Conservation (phyloP, 495 filamentous ascomycete genomes). For the Aspergillus wentii region DNA sequence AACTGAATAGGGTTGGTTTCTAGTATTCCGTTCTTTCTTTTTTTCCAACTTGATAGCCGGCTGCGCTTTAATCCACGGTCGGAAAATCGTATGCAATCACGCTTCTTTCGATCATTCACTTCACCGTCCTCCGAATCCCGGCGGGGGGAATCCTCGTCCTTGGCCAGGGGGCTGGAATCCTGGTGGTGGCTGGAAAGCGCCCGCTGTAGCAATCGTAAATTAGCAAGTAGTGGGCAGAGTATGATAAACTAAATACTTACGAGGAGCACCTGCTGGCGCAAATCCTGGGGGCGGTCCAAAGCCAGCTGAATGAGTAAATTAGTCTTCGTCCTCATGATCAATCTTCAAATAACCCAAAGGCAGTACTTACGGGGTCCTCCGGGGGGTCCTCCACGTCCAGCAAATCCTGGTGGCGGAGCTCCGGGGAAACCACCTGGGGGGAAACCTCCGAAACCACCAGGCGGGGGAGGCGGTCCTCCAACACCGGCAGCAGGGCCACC, state of each 20-base stretch:
- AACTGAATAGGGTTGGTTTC: slow-evolving; percentile 1
- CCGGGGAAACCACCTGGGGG: slow-evolving; percentile 65
- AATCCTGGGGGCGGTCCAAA: slow-evolving; percentile 66
- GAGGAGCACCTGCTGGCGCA: slow-evolving; percentile 50
- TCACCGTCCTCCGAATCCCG: slow-evolving; percentile 76
- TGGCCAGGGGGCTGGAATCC: slow-evolving; percentile 61
- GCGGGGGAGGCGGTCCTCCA: slow-evolving; percentile 68
- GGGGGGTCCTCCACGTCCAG: slow-evolving; percentile 65
- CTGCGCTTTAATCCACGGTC: slow-evolving; percentile 8
- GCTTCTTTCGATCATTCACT: slow-evolving; percentile 15
- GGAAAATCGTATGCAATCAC: slow-evolving; percentile 11
- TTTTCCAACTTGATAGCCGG: slow-evolving; percentile 4
- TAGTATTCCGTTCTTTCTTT: slow-evolving; percentile 1
- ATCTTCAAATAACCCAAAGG: neutral
- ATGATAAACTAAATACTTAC: slow-evolving; percentile 38
- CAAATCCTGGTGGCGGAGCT: slow-evolving; percentile 68
- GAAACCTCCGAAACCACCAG: slow-evolving; percentile 51
- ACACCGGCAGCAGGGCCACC: slow-evolving; percentile 88
- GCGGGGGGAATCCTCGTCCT: slow-evolving; percentile 66
- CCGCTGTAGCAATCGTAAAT: slow-evolving; percentile 30
- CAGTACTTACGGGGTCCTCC: slow-evolving; percentile 57
- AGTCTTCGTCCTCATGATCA: slow-evolving; percentile 7
- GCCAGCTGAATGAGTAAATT: slow-evolving; percentile 33
- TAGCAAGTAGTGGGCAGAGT: slow-evolving; percentile 10
- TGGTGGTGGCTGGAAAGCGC: slow-evolving; percentile 65